phyloP scores from a whole-genome alignment of 2,329 filamentous ascomycete species.

The Colletotrichum cordylinicola region DNA sequence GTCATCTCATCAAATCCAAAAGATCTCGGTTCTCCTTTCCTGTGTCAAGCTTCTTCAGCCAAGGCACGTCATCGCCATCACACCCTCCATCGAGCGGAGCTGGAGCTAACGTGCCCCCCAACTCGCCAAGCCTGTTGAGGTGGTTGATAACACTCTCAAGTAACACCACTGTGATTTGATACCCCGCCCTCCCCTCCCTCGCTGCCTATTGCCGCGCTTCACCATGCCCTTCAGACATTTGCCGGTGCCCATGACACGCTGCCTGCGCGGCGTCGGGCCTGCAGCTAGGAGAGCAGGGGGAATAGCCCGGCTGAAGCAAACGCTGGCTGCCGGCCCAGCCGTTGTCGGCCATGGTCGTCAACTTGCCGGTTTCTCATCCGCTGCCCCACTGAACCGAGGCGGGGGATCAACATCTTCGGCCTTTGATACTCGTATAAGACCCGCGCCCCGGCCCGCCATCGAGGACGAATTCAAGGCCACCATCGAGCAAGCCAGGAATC shows the following conservation, averaged over 20 bases:
- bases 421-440: constrained; percentile 8
- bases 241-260: constrained; percentile 7
- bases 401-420: constrained; percentile 4
- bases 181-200: background rate
- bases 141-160: constrained; percentile 2
- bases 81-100: background rate
- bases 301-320: constrained; percentile 2
- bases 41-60: background rate
- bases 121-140: background rate
- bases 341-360: constrained; percentile 5
- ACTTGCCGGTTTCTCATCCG: constrained; percentile 13
- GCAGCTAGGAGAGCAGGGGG: background rate
- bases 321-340: background rate
- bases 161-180: background rate
- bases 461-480: constrained; percentile 3
- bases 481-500: constrained; percentile 8
- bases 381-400: background rate
- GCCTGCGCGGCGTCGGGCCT: background rate
- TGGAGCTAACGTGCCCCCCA: background rate
- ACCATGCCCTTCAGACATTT: constrained; percentile 15
- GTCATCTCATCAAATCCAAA: background rate
- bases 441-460: background rate
- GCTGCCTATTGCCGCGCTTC: background rate
- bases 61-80: background rate
- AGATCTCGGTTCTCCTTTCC: background rate